Evolutionary conservation across 2,329 filamentous ascomycete genomes (phyloP), one percentile per base, ranked within the genome.

Genomic region (Penicillium palitans): DNA sequence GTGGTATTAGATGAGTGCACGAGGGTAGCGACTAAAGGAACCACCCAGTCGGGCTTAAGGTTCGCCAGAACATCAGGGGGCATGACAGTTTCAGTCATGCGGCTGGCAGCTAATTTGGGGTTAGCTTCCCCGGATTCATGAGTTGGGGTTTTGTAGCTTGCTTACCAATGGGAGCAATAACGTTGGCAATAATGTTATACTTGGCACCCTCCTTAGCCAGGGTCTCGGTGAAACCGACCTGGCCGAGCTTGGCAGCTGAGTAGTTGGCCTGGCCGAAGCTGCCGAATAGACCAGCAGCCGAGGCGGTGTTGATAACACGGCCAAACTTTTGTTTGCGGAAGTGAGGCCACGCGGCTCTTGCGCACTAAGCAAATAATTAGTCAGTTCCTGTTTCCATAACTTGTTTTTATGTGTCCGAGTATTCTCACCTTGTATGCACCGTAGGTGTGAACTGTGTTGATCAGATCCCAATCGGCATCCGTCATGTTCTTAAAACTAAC

Each of bases 321-420:
- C 95, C 95, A 76, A 91, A 99, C 86, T 97, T 98, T 80, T 99
- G 95, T 82, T 98, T 98, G 73, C 93, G 86, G 85, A 99, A 98
- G 79, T 98, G 84, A 60, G 93, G 92, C 93, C 95, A 99, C 52
- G 95, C 95, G 63, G 95, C 95, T 76, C 87, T 88, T 61, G 95
- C 85, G 76, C 91, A 96, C 86, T 83, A 65, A 58, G 15, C 39
- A 48, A 19, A 39, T 24, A 48, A 40, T 21, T 7, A n/a, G 12
- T 71, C 56, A 74, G 65, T 57, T 29, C 35, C 37, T 29, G 39
- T 17, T 37, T 12, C 24, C 48, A 19, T 8, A 25, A 4, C 5
- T 13, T 9, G 5, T 31, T 12, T 40, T 27, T 10, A 27, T 35
- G 45, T 25, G 15, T 27, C 29, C 35, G 25, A 39, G n/a, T 4